Evolutionary conservation across 2,329 filamentous ascomycete genomes (phyloP).

Genomic region (Fonsecaea monophora): DNA sequence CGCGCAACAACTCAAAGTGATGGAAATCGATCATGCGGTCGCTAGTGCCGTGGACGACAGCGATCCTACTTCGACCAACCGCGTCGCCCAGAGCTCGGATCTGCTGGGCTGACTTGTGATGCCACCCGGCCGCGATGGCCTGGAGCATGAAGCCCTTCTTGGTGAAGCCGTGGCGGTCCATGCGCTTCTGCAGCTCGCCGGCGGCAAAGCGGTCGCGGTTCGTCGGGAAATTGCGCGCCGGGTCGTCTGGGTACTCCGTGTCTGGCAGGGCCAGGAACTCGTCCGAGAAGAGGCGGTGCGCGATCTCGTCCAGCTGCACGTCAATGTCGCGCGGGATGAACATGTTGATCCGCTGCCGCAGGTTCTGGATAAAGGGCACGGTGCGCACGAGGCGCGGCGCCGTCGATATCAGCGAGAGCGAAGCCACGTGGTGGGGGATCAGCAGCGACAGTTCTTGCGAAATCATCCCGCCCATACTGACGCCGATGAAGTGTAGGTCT

Average conservation of each 20-base stretch:
- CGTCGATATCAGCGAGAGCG: conserved; percentile 67
- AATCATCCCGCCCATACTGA: conserved; percentile 92
- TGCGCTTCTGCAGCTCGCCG: conserved; percentile 75
- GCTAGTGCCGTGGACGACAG: conserved; percentile 75
- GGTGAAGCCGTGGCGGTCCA: conserved; percentile 66
- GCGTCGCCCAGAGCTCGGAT: conserved; percentile 69
- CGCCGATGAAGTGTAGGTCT: conserved; percentile 73
- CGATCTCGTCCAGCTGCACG: conserved; percentile 68
- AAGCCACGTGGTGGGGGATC: conserved; percentile 43
- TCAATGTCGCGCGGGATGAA: conserved; percentile 75
- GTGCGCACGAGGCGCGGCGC: conserved; percentile 68
- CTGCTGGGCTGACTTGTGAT: conserved; percentile 74
- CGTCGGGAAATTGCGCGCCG: conserved; percentile 63
- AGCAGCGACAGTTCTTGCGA: conserved; percentile 72
- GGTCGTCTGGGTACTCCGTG: conserved; percentile 37
- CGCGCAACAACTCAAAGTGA: conserved; percentile 73
- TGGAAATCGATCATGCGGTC: conserved; percentile 80
- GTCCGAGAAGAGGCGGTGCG: conserved; percentile 69
- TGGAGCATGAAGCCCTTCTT: conserved; percentile 75
- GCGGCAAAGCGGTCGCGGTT: conserved; percentile 86
- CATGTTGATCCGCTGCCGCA: conserved; percentile 63
- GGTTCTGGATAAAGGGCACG: conserved; percentile 65
- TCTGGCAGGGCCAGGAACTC: conserved; percentile 57
- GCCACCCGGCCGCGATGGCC: conserved; percentile 78
- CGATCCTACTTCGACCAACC: conserved; percentile 75